Evolutionary conservation across 2,329 filamentous ascomycete species (phyloP).

Genomic region (Colletotrichum sublineola): DNA sequence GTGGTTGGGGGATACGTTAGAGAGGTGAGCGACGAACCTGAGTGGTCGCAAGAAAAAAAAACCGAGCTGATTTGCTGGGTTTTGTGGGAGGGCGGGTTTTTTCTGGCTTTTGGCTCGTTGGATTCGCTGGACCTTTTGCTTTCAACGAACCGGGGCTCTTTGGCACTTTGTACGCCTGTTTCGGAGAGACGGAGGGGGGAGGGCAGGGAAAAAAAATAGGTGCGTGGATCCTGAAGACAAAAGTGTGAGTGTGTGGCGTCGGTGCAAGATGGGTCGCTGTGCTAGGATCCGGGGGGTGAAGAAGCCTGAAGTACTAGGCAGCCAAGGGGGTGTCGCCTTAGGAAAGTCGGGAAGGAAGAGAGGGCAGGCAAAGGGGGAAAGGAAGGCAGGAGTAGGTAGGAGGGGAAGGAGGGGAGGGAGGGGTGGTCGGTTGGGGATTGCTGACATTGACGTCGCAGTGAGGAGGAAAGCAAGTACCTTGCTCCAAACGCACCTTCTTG

Average conservation of each 20-base stretch:
- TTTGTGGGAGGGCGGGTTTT: conserved; percentile 43
- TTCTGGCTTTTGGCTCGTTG: conserved; percentile 42
- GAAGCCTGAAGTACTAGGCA: conserved; percentile 22
- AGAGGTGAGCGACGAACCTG: conserved; percentile 47
- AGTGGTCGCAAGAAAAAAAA: conserved; percentile 46
- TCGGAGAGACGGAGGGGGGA: conserved; percentile 23
- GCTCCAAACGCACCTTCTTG: conserved; percentile 7
- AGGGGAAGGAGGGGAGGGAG: background rate
- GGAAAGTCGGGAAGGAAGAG: background rate
- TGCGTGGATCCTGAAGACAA: conserved; percentile 31
- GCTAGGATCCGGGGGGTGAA: conserved; percentile 35
- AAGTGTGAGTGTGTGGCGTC: conserved; percentile 36
- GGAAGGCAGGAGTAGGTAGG: background rate
- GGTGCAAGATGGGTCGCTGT: conserved; percentile 33
- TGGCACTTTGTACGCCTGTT: conserved; percentile 41
- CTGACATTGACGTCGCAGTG: conserved; percentile 40
- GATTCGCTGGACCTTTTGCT: conserved; percentile 39
- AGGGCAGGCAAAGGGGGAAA: background rate
- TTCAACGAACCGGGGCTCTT: conserved; percentile 32
- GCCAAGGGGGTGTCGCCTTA: conserved; percentile 20
- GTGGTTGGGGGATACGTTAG: conserved; percentile 45
- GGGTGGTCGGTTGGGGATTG: background rate
- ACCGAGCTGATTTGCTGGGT: conserved; percentile 43
- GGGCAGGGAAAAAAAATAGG: conserved; percentile 13
- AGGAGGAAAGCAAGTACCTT: conserved; percentile 19